Evolutionary conservation across 2,329 filamentous ascomycete genomes (phyloP), one percentile per base, ranked within the genome.

Genomic region (Stemphylium lycopersici): DNA sequence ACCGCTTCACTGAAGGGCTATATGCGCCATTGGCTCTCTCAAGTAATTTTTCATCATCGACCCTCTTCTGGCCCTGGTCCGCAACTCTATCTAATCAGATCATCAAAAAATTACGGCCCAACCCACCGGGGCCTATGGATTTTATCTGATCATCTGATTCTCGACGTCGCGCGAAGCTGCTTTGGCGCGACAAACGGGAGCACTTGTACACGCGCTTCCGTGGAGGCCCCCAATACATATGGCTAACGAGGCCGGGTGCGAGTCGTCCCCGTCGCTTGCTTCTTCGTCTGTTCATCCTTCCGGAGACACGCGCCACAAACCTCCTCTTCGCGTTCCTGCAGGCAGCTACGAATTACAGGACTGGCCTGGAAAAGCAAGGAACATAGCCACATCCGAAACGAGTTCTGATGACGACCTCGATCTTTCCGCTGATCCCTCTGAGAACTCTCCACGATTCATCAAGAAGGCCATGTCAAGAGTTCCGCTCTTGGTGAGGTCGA

Each of bases 401-500:
- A 55, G 50, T 45, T 55, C 64, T 64, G 59, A 73, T 73, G 71
- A 72, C 67, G 64, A 66, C 51, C 59, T 51, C 47, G 42, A 61
- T 52, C 50, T 48, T 39, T 43, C 57, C 34, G 46, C 59, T 39
- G 45, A 38, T 46, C 55, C 44, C 55, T 43, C 60, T 52, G 58
- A 61, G 24, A 48, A 42, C 56, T 40, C 56, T 53, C 57, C 52
- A 48, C 55, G 58, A 46, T 52, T 53, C 46, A 53, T 57, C 50
- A 52, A 65, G 56, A 58, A 48, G 52, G 56, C 64, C 34, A 82
- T 81, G 79, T 81, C 80, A 56, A 77, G 76, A 69, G 77, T 81
- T 58, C 84, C 84, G 54, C 80, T 87, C 52, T 76, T 88, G 48
- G 74, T 85, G 70, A 82, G 83, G 56, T 84, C 84, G 44, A 84